Base-by-base conservation (phyloP, 2,329 filamentous ascomycete species). In the Stromatinia cepivora region DNA sequence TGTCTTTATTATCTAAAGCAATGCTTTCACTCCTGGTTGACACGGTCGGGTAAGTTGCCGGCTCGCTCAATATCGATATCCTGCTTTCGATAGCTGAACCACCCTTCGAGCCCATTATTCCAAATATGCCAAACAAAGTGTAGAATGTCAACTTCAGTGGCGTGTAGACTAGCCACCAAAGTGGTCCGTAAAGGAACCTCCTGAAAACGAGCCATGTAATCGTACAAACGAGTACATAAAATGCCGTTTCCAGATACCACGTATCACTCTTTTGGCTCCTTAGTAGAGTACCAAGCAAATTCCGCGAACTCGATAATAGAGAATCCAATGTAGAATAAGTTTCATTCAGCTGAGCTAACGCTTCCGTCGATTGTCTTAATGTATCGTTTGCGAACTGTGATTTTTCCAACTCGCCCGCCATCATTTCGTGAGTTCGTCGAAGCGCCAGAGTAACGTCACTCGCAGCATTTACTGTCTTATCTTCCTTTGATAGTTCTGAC, bases 181-280 rank as follows among this genome's bases (percentile, higher is more conserved):
- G 80, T 1, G 95, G 95, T 0, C 95, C 94, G 81, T 96, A 99
- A 10, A 99, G 78, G 53, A 94, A 83, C 57, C 95, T 84, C 39
- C 95, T 84, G 77, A 96, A 97, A 9, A 97, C 78, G 10, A 99
- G 85, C 95, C 95, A 99, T 42, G 83, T 84, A 54, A 94, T 88
- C 1, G 93, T 97, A 8, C 82, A 86, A 31, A 91, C 77, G 22
- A 98, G 85, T 75, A 97, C 85, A 78, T 94, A 96, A 73, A 98
- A 89, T 2, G 94, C 88, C 50, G 92, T 96, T 80, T 95, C 91
- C 46, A 99, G 86, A 79, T 99, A 99, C 95, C 95, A 99, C 3
- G 94, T 97, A 78, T 99, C 95, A 73, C 91, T 95, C 84, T 99
- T 99, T 78, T 96, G 93, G 72, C 92, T 95, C 71, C 88, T 88